Conservation (phyloP, 1,284 basidiomycete genomes). For the Fomitopsis betulina region DNA sequence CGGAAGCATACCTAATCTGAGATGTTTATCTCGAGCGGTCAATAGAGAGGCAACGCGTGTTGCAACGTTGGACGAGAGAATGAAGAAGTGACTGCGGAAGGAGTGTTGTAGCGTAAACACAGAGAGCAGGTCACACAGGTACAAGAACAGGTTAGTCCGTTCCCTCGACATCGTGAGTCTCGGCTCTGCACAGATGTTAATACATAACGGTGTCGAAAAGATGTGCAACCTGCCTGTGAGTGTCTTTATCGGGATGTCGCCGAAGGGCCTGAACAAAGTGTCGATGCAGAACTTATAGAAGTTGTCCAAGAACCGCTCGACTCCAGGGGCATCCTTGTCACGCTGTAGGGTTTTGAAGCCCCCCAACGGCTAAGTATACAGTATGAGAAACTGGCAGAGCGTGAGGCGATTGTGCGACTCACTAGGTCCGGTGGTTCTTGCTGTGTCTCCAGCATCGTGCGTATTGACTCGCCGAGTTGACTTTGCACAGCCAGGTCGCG, state of each 20-base stretch:
- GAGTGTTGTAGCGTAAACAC: constrained; percentile 86
- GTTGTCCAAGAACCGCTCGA: constrained; percentile 86
- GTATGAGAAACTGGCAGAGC: neutral
- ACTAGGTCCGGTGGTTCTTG: constrained; percentile 26
- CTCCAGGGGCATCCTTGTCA: constrained; percentile 79
- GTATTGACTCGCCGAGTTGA: constrained; percentile 88
- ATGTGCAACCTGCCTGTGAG: constrained; percentile 44
- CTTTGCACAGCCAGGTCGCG: constrained; percentile 86
- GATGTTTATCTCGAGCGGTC: constrained; percentile 83
- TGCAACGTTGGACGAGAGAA: constrained; percentile 77
- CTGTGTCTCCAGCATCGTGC: constrained; percentile 78
- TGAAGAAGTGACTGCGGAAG: constrained; percentile 88
- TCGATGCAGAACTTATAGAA: constrained; percentile 84
- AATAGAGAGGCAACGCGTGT: constrained; percentile 76
- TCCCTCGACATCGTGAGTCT: constrained; percentile 60
- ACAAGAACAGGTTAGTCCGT: constrained; percentile 73
- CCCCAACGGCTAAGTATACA: constrained; percentile 10
- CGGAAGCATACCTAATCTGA: constrained; percentile 71
- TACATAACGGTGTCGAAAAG: neutral
- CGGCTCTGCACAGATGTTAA: constrained; percentile 35
- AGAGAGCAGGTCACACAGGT: constrained; percentile 87
- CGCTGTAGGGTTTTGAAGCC: constrained; percentile 42
- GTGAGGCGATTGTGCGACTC: constrained; percentile 8
- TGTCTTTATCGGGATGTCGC: constrained; percentile 69
- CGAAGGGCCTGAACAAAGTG: constrained; percentile 77